Evolutionary conservation across 2,329 filamentous ascomycete genomes (phyloP).

Genomic region (Diaporthe sp.): DNA sequence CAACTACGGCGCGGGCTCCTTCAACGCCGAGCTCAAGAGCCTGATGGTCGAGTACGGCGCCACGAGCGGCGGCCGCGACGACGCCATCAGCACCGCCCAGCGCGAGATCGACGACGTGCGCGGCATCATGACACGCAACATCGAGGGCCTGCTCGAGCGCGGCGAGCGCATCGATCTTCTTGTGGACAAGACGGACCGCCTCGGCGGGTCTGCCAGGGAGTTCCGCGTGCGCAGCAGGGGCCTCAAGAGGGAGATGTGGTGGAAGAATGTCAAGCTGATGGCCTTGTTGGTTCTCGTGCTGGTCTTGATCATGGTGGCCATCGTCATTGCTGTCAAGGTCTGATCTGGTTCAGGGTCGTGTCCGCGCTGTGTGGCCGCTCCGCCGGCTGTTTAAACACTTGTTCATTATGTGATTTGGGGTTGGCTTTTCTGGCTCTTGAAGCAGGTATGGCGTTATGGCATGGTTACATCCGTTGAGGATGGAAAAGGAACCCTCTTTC

Average conservation of each 20-base stretch:
- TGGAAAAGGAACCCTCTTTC: slow-evolving; percentile 20
- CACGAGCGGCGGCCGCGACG: slow-evolving; percentile 77
- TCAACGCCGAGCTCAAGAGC: slow-evolving; percentile 81
- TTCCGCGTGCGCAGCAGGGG: slow-evolving; percentile 90
- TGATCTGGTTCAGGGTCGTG: background rate
- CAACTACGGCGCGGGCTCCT: slow-evolving; percentile 89
- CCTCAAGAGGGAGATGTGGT: slow-evolving; percentile 96
- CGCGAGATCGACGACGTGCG: slow-evolving; percentile 92
- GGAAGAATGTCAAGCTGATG: slow-evolving; percentile 99
- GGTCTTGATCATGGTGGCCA: slow-evolving; percentile 64
- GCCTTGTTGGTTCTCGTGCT: slow-evolving; percentile 78
- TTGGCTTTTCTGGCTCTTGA: background rate
- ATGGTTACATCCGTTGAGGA: slow-evolving; percentile 6
- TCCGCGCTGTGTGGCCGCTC: slow-evolving; percentile 4
- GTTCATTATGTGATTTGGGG: background rate
- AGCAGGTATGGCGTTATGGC: slow-evolving; percentile 31
- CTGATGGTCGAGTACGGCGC: slow-evolving; percentile 89
- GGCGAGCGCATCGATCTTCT: slow-evolving; percentile 94
- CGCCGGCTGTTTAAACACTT: background rate
- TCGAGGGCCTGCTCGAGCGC: slow-evolving; percentile 87
- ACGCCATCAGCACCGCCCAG: slow-evolving; percentile 86
- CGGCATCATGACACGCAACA: slow-evolving; percentile 96
- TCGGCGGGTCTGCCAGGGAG: slow-evolving; percentile 89
- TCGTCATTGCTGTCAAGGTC: slow-evolving; percentile 65
- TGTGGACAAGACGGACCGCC: slow-evolving; percentile 94